Base-by-base conservation (phyloP, 2,329 filamentous ascomycete genomes). In the Kalmusia sp. region DNA sequence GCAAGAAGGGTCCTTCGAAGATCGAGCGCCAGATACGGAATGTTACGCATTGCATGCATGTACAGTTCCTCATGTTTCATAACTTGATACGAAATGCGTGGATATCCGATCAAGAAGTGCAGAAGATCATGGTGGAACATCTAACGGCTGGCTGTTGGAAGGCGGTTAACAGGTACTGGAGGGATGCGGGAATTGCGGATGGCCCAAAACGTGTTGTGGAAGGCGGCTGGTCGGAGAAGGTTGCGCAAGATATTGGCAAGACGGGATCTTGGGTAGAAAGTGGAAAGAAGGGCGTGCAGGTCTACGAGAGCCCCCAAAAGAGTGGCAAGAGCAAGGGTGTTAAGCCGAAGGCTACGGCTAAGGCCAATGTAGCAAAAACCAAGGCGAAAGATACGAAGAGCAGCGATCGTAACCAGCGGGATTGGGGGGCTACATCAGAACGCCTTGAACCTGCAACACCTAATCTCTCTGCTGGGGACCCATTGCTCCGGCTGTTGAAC, bases 11-110 rank as follows among this genome's bases (percentile, higher is more conserved):
- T 0, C 90, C 91, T 0, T 89, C 90, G 2, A 96, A 96, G 75
- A 85, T 89, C 24, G 92, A 97, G 69, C 86, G 91, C 46, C 84
- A 87, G 55, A 89, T 93, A 51, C 84, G 95, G 22, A 84, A 87
- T 28, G 82, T 87, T 3, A 92, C 92, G 0, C 95, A 99, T 73
- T 90, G 91, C 63, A 82, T 96, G 62, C 95, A 99, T 73, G 92
- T 98, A 2, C 87, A 96, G 70, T 85, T 87, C 47, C 79, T 99
- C 14, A 82, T 99, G 54, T 97, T 89, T 82, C 93, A 98, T 71
- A 98, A 98, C 68, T 85, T 91, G 0, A 76, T 95, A 12, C 86
- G 73, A 11, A 76, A 76, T 50, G 59, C 61, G 2, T 75, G 73
- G 73, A 61, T 73, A 6, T 66, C 72, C 41, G 71, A 76, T 50